Percentiles rank a stretch among this genome's conserved stretches.
Conservation (phyloP, 306 rosid species). For the Rosa multiflora region DNA sequence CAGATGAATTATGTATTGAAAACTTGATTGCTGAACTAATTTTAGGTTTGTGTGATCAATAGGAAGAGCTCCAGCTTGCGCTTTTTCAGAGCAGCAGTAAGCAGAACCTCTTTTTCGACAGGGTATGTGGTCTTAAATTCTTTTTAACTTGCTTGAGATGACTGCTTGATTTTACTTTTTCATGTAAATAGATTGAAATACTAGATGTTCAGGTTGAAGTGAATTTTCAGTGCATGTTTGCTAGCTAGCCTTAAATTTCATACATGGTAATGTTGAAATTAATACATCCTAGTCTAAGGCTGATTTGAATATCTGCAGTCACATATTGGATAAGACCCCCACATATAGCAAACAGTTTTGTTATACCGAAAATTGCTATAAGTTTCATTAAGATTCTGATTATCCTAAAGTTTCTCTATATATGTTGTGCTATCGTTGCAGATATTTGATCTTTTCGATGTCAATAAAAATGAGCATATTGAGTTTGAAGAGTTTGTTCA, state of each 20-base stretch:
- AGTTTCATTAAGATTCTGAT: neutral
- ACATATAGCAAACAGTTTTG: neutral
- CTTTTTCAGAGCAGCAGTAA: constrained; percentile 1
- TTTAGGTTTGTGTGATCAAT: neutral
- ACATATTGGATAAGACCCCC: neutral
- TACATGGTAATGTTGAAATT: neutral
- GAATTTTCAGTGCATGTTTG: neutral
- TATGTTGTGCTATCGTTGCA: constrained; percentile 7
- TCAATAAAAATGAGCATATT: constrained; percentile 45
- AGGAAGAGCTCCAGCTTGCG: constrained; percentile 28
- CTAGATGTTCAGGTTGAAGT: too few relatives aligned
- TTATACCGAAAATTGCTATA: neutral
- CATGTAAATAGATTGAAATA: too few relatives aligned
- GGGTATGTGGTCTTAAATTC: constrained; percentile 1
- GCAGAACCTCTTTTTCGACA: constrained; percentile 19
- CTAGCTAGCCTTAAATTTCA: neutral
- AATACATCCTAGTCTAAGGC: neutral
- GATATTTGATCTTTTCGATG: constrained; percentile 63
- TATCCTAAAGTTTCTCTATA: neutral
- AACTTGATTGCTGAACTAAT: neutral
- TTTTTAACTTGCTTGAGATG: neutral
- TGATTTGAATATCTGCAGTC: neutral
- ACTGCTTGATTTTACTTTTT: neutral
- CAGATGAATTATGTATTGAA: too few relatives aligned
- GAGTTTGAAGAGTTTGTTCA: constrained; percentile 64